A percentile compares a stretch with the other conserved stretches of the same genome.
These are phyloP conservation scores for Penicillium sp. DNA, from an alignment of 2,329 filamentous ascomycete species.

Conservation along the genomic window DNA sequence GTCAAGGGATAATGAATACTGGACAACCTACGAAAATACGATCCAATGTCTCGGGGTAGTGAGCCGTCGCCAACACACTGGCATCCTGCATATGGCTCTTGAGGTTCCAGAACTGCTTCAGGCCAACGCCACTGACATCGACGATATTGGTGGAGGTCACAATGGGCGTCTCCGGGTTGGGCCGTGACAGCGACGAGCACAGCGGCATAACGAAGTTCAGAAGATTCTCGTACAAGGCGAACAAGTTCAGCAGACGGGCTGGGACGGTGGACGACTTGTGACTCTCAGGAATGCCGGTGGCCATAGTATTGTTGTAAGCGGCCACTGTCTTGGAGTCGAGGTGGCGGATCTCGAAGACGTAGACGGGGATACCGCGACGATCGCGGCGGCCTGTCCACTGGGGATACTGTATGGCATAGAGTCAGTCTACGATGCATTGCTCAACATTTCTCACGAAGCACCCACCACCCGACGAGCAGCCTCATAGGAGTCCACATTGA, in stretches of 20 bases:
- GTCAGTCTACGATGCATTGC: neutral
- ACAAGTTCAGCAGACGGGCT: slow-evolving; percentile 74
- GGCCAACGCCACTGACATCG: slow-evolving; percentile 77
- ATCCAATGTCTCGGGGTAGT: slow-evolving; percentile 92
- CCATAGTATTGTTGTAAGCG: slow-evolving; percentile 60
- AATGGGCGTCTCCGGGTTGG: slow-evolving; percentile 73
- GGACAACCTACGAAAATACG: slow-evolving; percentile 59
- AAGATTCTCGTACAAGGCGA: slow-evolving; percentile 89
- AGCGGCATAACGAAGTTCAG: slow-evolving; percentile 81
- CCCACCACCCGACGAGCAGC: slow-evolving; percentile 65
- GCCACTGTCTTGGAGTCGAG: slow-evolving; percentile 77
- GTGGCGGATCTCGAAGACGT: slow-evolving; percentile 79
- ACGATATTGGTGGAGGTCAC: slow-evolving; percentile 93
- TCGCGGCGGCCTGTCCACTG: slow-evolving; percentile 93
- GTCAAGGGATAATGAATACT: neutral
- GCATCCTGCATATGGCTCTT: slow-evolving; percentile 92
- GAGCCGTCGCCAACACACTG: slow-evolving; percentile 78
- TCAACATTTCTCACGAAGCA: slow-evolving; percentile 2
- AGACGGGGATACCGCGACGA: slow-evolving; percentile 83
- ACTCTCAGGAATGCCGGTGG: slow-evolving; percentile 48
- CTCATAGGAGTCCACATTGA: slow-evolving; percentile 80
- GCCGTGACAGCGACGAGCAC: slow-evolving; percentile 71
- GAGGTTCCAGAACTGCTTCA: slow-evolving; percentile 95
- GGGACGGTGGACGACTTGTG: slow-evolving; percentile 55
- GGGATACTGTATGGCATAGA: slow-evolving; percentile 61